phyloP scores from a whole-genome alignment of 2,329 filamentous ascomycete species.

The Paecilomyces formosus region DNA sequence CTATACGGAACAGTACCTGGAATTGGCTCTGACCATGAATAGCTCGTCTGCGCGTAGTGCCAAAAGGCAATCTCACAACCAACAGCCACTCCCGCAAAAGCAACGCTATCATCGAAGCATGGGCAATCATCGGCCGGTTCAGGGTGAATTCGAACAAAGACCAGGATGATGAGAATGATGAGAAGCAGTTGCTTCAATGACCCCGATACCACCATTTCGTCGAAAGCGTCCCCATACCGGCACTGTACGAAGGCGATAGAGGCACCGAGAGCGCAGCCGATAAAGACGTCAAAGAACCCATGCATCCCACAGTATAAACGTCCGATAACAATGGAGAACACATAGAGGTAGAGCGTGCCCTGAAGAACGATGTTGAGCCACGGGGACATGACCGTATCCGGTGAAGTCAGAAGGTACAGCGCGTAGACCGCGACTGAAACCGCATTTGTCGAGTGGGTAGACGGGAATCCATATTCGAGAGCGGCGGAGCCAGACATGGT shows the following conservation, averaged over 20 bases:
- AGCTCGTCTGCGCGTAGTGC: slow-evolving; percentile 61
- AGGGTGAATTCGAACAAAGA: slow-evolving; percentile 80
- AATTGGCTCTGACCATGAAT: slow-evolving; percentile 46
- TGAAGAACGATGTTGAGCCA: slow-evolving; percentile 58
- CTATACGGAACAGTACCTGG: slow-evolving; percentile 58
- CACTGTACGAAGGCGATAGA: slow-evolving; percentile 52
- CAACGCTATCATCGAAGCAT: slow-evolving; percentile 92
- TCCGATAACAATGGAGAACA: slow-evolving; percentile 79
- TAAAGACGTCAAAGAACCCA: slow-evolving; percentile 82
- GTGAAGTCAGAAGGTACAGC: slow-evolving; percentile 60
- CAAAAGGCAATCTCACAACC: slow-evolving; percentile 76
- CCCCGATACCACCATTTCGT: slow-evolving; percentile 62
- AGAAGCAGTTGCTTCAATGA: slow-evolving; percentile 58
- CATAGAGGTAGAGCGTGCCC: slow-evolving; percentile 71
- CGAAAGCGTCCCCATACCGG: slow-evolving; percentile 51
- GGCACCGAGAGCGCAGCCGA: slow-evolving; percentile 72
- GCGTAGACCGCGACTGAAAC: slow-evolving; percentile 87
- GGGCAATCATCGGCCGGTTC: slow-evolving; percentile 96
- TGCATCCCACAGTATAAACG: slow-evolving; percentile 98
- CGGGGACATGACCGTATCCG: slow-evolving; percentile 55
- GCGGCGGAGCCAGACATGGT: slow-evolving; percentile 96
- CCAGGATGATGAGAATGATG: slow-evolving; percentile 59
- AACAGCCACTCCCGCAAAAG: slow-evolving; percentile 84
- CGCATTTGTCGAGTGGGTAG: slow-evolving; percentile 93
- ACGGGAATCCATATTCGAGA: slow-evolving; percentile 94